These are phyloP conservation scores for Calonectria leucothoes DNA, from an alignment of 2,329 filamentous ascomycete species.

Conservation along the genomic window DNA sequence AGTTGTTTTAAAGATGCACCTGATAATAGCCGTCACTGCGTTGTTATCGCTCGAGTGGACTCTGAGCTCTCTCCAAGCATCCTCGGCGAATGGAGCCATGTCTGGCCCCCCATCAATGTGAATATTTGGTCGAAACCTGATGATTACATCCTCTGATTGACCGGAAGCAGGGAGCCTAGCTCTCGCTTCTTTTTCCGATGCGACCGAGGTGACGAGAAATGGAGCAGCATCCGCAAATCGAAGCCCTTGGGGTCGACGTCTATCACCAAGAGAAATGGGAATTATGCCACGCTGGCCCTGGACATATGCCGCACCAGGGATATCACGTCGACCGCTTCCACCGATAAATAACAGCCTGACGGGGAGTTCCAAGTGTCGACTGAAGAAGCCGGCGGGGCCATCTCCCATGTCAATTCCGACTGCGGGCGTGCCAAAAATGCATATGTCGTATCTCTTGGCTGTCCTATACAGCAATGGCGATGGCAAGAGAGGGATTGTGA, in stretches of 20 bases:
- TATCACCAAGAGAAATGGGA: background rate
- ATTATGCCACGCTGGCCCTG: background rate
- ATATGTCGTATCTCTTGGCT: background rate
- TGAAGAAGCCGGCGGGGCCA: background rate
- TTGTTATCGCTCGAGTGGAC: background rate
- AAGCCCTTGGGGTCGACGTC: background rate
- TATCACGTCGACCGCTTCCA: background rate
- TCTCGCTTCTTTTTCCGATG: background rate
- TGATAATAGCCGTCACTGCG: background rate
- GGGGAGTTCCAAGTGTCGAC: background rate
- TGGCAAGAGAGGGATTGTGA: background rate
- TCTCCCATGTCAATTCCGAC: conserved; percentile 1
- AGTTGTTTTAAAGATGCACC: conserved; percentile 4
- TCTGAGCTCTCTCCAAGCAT: background rate
- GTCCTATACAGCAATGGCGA: background rate
- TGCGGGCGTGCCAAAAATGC: background rate
- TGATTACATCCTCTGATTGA: background rate
- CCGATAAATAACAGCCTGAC: conserved; percentile 4
- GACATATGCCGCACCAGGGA: background rate
- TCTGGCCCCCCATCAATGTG: conserved; percentile 3
- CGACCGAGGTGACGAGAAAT: conserved; percentile 3
- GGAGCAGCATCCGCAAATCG: conserved; percentile 5
- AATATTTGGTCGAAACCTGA: conserved; percentile 3
- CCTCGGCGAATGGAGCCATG: background rate
- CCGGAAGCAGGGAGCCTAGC: background rate